phyloP scores from a whole-genome alignment of 306 rosid species.

The Trifolium fragiferum region DNA sequence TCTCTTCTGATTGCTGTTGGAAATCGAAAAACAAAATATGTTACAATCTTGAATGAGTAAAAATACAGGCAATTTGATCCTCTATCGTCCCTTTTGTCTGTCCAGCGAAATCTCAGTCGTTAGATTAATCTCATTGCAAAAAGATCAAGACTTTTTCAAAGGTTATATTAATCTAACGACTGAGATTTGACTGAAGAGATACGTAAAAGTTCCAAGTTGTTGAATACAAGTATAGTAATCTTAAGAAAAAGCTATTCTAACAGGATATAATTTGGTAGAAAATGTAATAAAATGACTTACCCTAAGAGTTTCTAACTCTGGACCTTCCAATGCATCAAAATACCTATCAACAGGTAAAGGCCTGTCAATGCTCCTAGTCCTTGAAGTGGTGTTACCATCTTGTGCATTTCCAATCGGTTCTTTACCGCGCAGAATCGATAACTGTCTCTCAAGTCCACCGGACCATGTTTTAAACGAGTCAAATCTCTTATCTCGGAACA shows the following conservation, averaged over 20 bases:
- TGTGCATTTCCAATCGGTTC: constrained; percentile 33
- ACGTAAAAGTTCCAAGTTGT: not conserved
- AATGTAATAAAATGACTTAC: constrained; percentile 44
- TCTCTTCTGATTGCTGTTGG: constrained; percentile 82
- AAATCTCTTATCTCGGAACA: constrained; percentile 62
- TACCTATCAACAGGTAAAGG: constrained; percentile 69
- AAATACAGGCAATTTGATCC: not conserved
- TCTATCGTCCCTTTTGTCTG: not conserved
- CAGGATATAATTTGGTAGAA: too few species aligned
- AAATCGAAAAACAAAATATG: constrained; percentile 3
- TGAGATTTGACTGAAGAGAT: not conserved
- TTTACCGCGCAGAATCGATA: constrained; percentile 70
- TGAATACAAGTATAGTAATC: not conserved
- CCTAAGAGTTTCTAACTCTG: constrained; percentile 76
- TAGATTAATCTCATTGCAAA: not conserved
- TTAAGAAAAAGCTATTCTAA: too few species aligned
- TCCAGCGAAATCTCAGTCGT: not conserved
- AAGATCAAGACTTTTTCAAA: not conserved
- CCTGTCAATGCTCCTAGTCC: constrained; percentile 42
- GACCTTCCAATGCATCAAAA: constrained; percentile 71
- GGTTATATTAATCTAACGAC: not conserved
- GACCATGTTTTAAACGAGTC: constrained; percentile 88
- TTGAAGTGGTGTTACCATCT: constrained; percentile 34
- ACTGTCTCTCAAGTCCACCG: constrained; percentile 73
- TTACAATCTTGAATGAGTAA: constrained; percentile 27